phyloP scores from a whole-genome alignment of 352 stramenopile genomes.

The Globisporangium cylindrosporum region DNA sequence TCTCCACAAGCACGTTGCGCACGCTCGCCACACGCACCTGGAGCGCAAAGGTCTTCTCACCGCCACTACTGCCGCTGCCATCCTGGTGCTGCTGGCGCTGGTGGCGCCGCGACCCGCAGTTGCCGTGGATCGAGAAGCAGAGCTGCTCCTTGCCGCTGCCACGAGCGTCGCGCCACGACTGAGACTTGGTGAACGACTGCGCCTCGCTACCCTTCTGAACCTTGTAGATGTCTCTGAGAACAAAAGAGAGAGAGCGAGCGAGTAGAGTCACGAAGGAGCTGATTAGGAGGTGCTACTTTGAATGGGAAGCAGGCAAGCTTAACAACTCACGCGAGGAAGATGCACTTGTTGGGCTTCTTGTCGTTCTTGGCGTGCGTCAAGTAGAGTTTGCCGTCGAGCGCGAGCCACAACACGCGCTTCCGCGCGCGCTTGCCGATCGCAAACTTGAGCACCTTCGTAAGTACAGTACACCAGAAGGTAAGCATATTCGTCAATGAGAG shows the following conservation, averaged over 20 bases:
- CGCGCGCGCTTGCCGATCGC: conserved; percentile 43
- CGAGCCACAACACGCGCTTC: conserved; percentile 50
- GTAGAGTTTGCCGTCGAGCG: conserved; percentile 40
- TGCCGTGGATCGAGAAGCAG: conserved; percentile 44
- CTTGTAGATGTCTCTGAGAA: conserved; percentile 36
- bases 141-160: conserved; percentile 41
- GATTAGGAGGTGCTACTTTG: too few species aligned
- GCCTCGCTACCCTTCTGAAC: conserved; percentile 41
- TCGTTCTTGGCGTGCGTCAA: conserved; percentile 42
- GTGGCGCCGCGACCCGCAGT: conserved; percentile 5
- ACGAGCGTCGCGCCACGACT: conserved; percentile 44
- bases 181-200: conserved; percentile 48
- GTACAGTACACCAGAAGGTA: not conserved
- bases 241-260: not conserved
- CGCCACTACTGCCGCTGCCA: conserved; percentile 11
- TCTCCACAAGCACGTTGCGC: conserved; percentile 48
- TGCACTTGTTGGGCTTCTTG: conserved; percentile 32
- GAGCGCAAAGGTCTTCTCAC: conserved; percentile 43
- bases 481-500: not conserved
- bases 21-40: conserved; percentile 44
- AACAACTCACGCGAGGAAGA: conserved; percentile 43
- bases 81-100: not conserved
- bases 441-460: conserved; percentile 36
- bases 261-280: not conserved
- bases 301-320: too few species aligned